phyloP scores from a whole-genome alignment of 2,329 filamentous ascomycete genomes.

The Fusarium sp. region DNA sequence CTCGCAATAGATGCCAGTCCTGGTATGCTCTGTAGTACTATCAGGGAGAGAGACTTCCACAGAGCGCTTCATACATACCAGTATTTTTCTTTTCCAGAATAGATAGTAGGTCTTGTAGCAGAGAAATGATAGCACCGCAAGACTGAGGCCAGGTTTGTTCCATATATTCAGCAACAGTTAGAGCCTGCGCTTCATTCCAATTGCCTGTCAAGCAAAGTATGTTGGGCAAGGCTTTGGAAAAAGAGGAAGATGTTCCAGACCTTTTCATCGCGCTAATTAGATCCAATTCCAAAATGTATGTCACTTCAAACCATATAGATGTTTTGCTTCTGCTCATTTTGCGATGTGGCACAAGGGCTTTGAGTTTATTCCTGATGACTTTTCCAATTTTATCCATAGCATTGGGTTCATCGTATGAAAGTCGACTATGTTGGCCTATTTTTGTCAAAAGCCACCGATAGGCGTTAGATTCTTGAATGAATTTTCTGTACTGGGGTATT shows the following conservation, averaged over 20 bases:
- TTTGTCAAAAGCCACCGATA: constrained; percentile 15
- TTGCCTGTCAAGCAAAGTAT: constrained; percentile 1
- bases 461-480: background rate
- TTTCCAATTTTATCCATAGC: background rate
- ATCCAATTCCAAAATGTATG: background rate
- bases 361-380: background rate
- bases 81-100: background rate
- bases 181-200: constrained; percentile 1
- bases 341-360: rapidly evolving
- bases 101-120: background rate
- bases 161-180: constrained; percentile 3
- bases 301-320: background rate
- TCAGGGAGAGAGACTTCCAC: background rate
- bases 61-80: background rate
- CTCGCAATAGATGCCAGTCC: background rate
- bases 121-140: rapidly evolving
- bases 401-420: background rate
- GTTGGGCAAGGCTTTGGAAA: background rate
- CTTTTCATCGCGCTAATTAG: background rate
- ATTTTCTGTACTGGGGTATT: background rate
- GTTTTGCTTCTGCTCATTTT: background rate
- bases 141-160: constrained; percentile 16
- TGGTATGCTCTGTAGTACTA: background rate
- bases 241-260: rapidly evolving
- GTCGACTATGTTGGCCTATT: background rate